Percentiles rank a stretch among this genome's conserved stretches.
These are phyloP conservation scores for Williopsis jadinii DNA, from an alignment of 1,139 yeast species.

Conservation along the genomic window DNA sequence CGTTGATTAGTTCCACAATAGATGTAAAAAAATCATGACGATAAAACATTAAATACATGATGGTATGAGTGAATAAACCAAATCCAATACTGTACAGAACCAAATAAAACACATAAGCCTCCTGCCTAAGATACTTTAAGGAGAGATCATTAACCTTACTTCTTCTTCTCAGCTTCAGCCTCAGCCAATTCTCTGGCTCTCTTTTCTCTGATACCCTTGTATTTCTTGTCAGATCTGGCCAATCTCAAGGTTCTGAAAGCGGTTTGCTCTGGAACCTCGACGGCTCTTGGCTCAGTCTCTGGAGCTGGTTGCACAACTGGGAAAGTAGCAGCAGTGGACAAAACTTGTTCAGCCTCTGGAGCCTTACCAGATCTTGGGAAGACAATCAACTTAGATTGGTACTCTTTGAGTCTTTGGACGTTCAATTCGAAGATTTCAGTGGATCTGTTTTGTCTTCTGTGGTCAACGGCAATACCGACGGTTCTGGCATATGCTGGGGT, in stretches of 20 bases:
- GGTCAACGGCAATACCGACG: conserved; percentile 97
- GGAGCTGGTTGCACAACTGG: conserved; percentile 78
- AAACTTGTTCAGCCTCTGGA: conserved; percentile 73
- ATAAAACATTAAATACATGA: neutral
- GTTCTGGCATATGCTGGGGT: conserved; percentile 96
- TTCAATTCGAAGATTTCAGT: conserved; percentile 92
- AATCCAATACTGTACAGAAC: neutral
- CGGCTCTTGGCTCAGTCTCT: conserved; percentile 85
- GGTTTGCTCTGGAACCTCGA: conserved; percentile 81
- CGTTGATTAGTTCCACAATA: no score
- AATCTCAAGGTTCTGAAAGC: conserved; percentile 95
- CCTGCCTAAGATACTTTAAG: no score
- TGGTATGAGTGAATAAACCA: neutral
- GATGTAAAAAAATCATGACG: no score
- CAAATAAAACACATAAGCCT: neutral
- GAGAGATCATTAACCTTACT: conserved; percentile 23
- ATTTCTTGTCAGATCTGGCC: conserved; percentile 92
- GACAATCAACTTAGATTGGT: conserved; percentile 82
- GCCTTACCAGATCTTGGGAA: conserved; percentile 76
- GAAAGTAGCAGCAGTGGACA: conserved; percentile 74
- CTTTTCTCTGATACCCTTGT: conserved; percentile 95
- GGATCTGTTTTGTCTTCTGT: conserved; percentile 99
- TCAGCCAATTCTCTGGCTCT: conserved; percentile 96
- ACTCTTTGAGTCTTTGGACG: conserved; percentile 95
- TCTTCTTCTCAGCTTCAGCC: conserved; percentile 99